Conservation (phyloP, 768 basidiomycete species). For the Russula foetens region DNA sequence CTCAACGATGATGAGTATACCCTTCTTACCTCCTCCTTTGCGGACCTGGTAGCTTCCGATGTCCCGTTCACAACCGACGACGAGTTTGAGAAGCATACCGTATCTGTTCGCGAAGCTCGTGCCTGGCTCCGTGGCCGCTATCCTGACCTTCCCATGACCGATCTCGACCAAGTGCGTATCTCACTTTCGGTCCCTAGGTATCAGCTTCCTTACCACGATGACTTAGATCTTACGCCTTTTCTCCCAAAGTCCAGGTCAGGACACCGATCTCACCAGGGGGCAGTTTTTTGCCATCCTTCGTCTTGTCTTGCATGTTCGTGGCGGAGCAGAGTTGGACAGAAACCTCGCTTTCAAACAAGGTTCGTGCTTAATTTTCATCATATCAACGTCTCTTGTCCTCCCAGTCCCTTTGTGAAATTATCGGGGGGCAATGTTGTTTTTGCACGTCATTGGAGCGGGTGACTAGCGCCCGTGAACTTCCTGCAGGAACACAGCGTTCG, state of each 20-base stretch:
- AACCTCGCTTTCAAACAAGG: conserved; percentile 71
- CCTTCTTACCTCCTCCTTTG: conserved; percentile 54
- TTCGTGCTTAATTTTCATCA: conserved; percentile 27
- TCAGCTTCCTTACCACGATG: neutral
- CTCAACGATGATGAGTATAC: conserved; percentile 67
- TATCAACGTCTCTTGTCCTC: neutral
- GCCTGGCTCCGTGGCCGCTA: conserved; percentile 74
- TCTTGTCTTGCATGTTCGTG: conserved; percentile 51
- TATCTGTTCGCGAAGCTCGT: conserved; percentile 58
- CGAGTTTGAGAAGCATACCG: conserved; percentile 43
- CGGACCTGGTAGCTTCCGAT: conserved; percentile 28
- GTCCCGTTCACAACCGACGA: conserved; percentile 30
- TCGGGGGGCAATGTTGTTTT: too few species aligned
- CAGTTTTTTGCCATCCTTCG: conserved; percentile 73
- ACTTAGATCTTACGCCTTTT: conserved; percentile 59
- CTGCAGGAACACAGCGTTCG: neutral
- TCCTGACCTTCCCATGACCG: conserved; percentile 38
- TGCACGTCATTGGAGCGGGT: neutral
- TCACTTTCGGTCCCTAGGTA: neutral
- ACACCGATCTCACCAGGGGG: conserved; percentile 51
- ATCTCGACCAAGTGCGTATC: conserved; percentile 51
- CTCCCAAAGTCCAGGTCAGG: conserved; percentile 42
- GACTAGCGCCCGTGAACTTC: neutral
- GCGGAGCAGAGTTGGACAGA: conserved; percentile 56
- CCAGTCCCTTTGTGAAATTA: neutral